phyloP scores from a whole-genome alignment of 352 stramenopile species.

The Phytophthora fragariaefolia region DNA sequence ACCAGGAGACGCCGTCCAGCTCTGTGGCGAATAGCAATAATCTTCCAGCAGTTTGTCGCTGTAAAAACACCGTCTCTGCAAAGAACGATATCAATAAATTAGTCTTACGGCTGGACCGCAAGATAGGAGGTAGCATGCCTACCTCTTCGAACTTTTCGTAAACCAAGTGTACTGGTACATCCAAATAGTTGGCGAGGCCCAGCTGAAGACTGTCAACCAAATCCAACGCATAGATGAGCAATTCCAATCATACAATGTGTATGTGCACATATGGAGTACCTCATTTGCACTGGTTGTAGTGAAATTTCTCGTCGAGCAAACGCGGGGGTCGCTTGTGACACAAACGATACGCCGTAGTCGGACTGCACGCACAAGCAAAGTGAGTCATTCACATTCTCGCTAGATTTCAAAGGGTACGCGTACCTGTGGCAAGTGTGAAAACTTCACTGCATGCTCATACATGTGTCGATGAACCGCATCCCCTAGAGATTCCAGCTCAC shows the following conservation, averaged over 20 bases:
- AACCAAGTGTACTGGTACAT: slow-evolving; percentile 67
- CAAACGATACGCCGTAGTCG: slow-evolving; percentile 82
- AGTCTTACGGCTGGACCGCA: slow-evolving; percentile 4
- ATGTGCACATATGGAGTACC: slow-evolving; percentile 43
- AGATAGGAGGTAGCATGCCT: slow-evolving; percentile 2
- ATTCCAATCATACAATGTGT: background rate
- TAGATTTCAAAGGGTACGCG: background rate
- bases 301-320: slow-evolving; percentile 67
- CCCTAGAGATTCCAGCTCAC: slow-evolving; percentile 68
- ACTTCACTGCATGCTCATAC: slow-evolving; percentile 78
- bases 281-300: slow-evolving; percentile 84
- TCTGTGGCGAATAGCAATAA: slow-evolving; percentile 85
- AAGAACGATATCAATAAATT: background rate
- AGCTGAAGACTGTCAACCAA: slow-evolving; percentile 87
- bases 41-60: slow-evolving; percentile 85
- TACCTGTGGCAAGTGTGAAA: slow-evolving; percentile 81
- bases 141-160: slow-evolving; percentile 86
- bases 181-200: slow-evolving; percentile 73
- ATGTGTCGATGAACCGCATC: slow-evolving; percentile 85
- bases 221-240: background rate
- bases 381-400: background rate
- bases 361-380: slow-evolving; percentile 49
- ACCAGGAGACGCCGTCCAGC: slow-evolving; percentile 81
- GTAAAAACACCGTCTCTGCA: slow-evolving; percentile 79
- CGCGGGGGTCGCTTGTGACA: slow-evolving; percentile 59